phyloP scores from a whole-genome alignment of 2,329 filamentous ascomycete genomes.

The Aspergillus brasiliensis region DNA sequence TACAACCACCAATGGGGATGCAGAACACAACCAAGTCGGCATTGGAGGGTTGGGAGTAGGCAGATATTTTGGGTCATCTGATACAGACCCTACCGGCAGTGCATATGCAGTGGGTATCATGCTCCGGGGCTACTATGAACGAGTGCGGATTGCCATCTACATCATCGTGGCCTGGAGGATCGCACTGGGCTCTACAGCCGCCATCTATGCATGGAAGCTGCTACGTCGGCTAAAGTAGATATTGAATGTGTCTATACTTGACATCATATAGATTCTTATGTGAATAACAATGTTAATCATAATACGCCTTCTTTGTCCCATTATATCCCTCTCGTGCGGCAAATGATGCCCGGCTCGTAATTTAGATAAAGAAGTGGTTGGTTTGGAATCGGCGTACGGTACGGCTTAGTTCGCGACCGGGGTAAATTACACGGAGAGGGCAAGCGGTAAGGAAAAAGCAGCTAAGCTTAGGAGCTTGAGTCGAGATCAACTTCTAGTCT shows the following conservation, averaged over 20 bases:
- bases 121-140: slow-evolving; percentile 48
- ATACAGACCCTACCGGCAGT: slow-evolving; percentile 26
- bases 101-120: slow-evolving; percentile 45
- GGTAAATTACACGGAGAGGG: neutral
- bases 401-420: too few relatives aligned
- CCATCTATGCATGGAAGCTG: slow-evolving; percentile 32
- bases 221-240: slow-evolving; percentile 23
- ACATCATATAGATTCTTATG: neutral
- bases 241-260: neutral
- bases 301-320: neutral
- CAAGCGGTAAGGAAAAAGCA: neutral
- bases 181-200: slow-evolving; percentile 32
- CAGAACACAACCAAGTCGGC: slow-evolving; percentile 39
- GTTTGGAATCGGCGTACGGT: neutral
- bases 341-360: too few relatives aligned
- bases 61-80: slow-evolving; percentile 33
- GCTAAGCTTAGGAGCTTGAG: neutral
- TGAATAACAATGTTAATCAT: neutral
- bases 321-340: neutral
- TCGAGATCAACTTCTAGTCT: neutral
- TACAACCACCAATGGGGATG: slow-evolving; percentile 13
- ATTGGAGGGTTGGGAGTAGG: slow-evolving; percentile 43
- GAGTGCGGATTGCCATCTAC: slow-evolving; percentile 42
- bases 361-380: too few relatives aligned
- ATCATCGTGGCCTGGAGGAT: slow-evolving; percentile 44